These are phyloP conservation scores for Aspergillus ochraceus DNA, from an alignment of 2,329 filamentous ascomycete species.

Conservation along the genomic window DNA sequence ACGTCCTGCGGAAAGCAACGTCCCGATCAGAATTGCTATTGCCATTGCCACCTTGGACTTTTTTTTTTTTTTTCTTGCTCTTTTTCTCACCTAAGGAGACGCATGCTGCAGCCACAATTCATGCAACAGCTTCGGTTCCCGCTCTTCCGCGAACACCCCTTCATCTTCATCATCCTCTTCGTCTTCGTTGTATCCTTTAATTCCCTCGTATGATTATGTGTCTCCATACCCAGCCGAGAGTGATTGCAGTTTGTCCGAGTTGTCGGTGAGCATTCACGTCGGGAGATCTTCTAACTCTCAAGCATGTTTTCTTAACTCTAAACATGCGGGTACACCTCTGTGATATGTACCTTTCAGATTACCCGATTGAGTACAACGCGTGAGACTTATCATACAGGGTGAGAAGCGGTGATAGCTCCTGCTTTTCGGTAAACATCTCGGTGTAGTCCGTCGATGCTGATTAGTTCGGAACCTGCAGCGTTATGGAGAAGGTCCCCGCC, in stretches of 20 bases:
- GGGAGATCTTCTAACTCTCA: background rate
- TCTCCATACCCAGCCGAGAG: background rate
- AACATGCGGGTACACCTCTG: background rate
- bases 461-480: background rate
- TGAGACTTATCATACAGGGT: conserved; percentile 9
- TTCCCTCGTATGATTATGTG: background rate
- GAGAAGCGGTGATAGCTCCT: background rate
- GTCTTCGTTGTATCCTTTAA: background rate
- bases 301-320: conserved; percentile 1
- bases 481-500: background rate
- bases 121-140: conserved; percentile 1
- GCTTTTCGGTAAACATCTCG: conserved; percentile 3
- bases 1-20: background rate
- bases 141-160: background rate
- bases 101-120: conserved; percentile 2
- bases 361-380: background rate
- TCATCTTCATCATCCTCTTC: background rate
- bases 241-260: background rate
- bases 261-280: conserved; percentile 6
- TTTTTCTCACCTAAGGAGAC: background rate
- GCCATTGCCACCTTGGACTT: background rate
- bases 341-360: conserved; percentile 5
- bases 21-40: background rate
- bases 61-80: background rate
- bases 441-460: background rate